Percentiles rank a stretch among this genome's conserved stretches.
These are phyloP conservation scores for Capronia coronata DNA, from an alignment of 2,329 filamentous ascomycete genomes.

Conservation along the genomic window DNA sequence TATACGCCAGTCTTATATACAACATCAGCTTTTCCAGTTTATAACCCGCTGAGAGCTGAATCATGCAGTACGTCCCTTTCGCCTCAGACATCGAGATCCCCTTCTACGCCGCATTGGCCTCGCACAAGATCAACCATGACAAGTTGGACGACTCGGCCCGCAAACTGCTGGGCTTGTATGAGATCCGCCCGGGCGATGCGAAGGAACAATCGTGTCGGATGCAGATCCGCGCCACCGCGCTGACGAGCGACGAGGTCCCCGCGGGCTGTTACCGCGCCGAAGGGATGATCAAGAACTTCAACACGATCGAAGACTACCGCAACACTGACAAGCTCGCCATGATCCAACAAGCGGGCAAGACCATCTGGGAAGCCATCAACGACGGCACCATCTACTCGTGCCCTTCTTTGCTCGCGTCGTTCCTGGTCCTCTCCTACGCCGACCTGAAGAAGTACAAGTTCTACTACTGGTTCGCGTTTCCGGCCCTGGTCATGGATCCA, in stretches of 20 bases:
- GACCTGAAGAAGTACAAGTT: slow-evolving; percentile 97
- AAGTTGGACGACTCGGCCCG: slow-evolving; percentile 92
- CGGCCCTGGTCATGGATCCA: slow-evolving; percentile 82
- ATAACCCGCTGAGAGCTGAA: not conserved
- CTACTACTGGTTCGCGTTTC: slow-evolving; percentile 97
- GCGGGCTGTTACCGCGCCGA: slow-evolving; percentile 72
- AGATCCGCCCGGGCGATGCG: slow-evolving; percentile 65
- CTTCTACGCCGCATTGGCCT: slow-evolving; percentile 89
- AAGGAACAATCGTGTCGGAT: slow-evolving; percentile 76
- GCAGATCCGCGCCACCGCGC: slow-evolving; percentile 80
- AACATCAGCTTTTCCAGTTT: not conserved
- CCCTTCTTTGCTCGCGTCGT: slow-evolving; percentile 83
- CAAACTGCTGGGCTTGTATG: slow-evolving; percentile 79
- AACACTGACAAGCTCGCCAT: slow-evolving; percentile 72
- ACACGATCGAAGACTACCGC: slow-evolving; percentile 90
- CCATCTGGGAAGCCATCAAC: slow-evolving; percentile 96
- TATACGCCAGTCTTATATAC: not conserved
- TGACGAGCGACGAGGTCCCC: slow-evolving; percentile 74
- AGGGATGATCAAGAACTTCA: slow-evolving; percentile 91
- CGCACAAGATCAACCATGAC: slow-evolving; percentile 91
- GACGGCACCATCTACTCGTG: slow-evolving; percentile 95
- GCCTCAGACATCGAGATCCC: slow-evolving; percentile 89
- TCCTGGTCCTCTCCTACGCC: slow-evolving; percentile 83
- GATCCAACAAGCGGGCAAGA: slow-evolving; percentile 70
- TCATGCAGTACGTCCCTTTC: slow-evolving; percentile 79